A percentile compares a stretch with the other conserved stretches of the same genome.
Conservation (phyloP, 1,284 basidiomycete species). For the Macrocystidia cucumis region DNA sequence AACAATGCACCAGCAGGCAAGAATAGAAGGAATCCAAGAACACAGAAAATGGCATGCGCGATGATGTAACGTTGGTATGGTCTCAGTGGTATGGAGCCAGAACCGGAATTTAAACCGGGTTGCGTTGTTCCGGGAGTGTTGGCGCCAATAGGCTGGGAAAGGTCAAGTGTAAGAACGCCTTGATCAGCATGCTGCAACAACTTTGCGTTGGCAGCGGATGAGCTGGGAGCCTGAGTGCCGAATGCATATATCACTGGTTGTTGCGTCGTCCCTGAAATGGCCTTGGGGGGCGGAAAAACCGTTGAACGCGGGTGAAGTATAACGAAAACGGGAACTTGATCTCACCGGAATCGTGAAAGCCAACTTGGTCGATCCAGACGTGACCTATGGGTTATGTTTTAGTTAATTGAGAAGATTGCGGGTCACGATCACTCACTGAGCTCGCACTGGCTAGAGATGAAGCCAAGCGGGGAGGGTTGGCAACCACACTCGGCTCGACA, state of each 20-base stretch:
- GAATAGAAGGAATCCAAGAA: constrained; percentile 48
- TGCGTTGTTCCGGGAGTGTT: constrained; percentile 14
- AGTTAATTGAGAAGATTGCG: too few species aligned
- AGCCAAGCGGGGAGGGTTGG: constrained; percentile 41
- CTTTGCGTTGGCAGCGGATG: constrained; percentile 24
- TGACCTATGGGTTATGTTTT: too few species aligned
- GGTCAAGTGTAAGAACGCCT: constrained; percentile 30
- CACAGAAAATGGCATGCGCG: constrained; percentile 46
- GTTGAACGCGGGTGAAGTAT: neutral
- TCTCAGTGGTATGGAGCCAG: constrained; percentile 17
- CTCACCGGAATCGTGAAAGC: constrained; percentile 43
- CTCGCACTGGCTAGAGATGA: constrained; percentile 27
- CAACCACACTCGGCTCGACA: constrained; percentile 39
- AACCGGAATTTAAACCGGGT: constrained; percentile 8
- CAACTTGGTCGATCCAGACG: constrained; percentile 28
- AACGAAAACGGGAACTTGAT: neutral
- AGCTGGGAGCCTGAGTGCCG: constrained; percentile 31
- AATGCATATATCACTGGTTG: constrained; percentile 45
- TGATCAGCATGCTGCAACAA: constrained; percentile 33
- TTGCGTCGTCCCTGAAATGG: constrained; percentile 12
- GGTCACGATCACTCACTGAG: constrained; percentile 28
- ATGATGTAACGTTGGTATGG: constrained; percentile 37
- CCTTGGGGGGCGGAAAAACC: constrained; percentile 9
- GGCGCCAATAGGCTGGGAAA: constrained; percentile 32
- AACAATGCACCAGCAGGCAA: constrained; percentile 52